Base-by-base conservation (phyloP, 257 asterid species). In the Petrea volubilis region DNA sequence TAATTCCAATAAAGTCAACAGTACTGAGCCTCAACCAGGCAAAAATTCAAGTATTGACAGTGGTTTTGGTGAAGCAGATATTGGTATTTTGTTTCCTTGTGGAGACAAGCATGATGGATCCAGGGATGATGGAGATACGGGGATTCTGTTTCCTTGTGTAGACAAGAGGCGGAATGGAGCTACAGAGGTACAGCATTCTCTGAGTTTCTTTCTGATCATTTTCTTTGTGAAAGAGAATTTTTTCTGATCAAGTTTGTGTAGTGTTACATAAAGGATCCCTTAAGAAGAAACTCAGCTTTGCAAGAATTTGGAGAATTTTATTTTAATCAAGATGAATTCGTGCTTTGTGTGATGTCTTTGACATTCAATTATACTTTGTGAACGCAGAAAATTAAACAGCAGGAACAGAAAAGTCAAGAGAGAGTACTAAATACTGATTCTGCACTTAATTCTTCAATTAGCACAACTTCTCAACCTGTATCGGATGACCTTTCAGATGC, bases 181-280 rank as follows among this genome's bases (percentile, higher is more conserved):
- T 34, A 72, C 58, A 55, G 86, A 87, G 92, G 96, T 87, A 81
- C 73, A 62, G 14, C 33, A 56, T 53, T 67, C 65, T 41, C 4
- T 36, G 53, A 40, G 43, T 52, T 57, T 63, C 69, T 76, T 25
- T 59, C 73, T 14, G 29, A 51, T 58, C 50, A 47, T 40, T 31
- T 56, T 69, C 53, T 31, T 34, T 21, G 5, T 62, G 71, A 60
- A 61, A 56, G 17, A 28, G 40, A 71, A 52, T 24, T 25, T 59
- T 56, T 18, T 40, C 10, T 41, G 46, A 18, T 41, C 50, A 57
- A 61, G 64, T 52, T 58, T 73, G 4, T 67, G 33, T 46, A 24
- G 56, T 33, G 33, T 49, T 64, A 23, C 27, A 5, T 34, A 64
- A 25, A 55, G 52, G 63, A 34, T 40, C 9, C 46, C 56, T 46